Percentiles rank a stretch among this genome's conserved stretches.
phyloP scores from a whole-genome alignment of 345 rosid genomes.

The Euphorbia tirucalli region DNA sequence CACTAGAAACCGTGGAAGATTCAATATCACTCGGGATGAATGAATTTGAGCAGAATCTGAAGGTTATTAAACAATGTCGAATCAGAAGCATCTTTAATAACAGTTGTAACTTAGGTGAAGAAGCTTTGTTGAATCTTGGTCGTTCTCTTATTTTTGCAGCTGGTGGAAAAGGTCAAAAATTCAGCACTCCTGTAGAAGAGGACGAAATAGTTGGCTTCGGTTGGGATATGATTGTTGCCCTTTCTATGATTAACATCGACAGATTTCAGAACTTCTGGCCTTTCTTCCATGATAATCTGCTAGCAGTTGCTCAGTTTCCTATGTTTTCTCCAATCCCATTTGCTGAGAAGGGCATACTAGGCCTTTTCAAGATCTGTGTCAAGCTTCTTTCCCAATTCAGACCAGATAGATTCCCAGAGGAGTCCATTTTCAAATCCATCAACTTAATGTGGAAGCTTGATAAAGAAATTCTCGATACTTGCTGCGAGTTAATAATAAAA shows the following conservation, averaged over 20 bases:
- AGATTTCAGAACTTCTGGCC: conserved; percentile 68
- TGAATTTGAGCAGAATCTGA: conserved; percentile 86
- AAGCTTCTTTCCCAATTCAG: conserved; percentile 50
- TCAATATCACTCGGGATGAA: conserved; percentile 69
- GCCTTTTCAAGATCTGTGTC: conserved; percentile 63
- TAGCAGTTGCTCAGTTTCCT: conserved; percentile 67
- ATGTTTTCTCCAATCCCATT: conserved; percentile 79
- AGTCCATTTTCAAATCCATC: conserved; percentile 70
- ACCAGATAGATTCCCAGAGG: conserved; percentile 53
- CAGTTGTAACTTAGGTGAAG: conserved; percentile 51
- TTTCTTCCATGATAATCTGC: conserved; percentile 58
- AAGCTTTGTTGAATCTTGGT: conserved; percentile 60
- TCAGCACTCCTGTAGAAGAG: conserved; percentile 82
- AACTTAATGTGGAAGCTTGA: conserved; percentile 88
- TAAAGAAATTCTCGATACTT: conserved; percentile 76
- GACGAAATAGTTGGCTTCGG: conserved; percentile 83
- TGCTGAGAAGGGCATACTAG: conserved; percentile 63
- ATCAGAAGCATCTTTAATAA: conserved; percentile 70
- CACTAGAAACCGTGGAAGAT: conserved; percentile 78
- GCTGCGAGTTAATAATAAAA: conserved; percentile 53
- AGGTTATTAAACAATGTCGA: conserved; percentile 75
- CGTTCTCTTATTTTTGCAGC: conserved; percentile 83
- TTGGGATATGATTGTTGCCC: conserved; percentile 65
- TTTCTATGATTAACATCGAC: conserved; percentile 50
- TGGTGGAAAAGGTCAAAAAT: conserved; percentile 91